Evolutionary conservation across 768 basidiomycete genomes (phyloP), one percentile per base, ranked within the genome.

Genomic region (Lentinula edodes): DNA sequence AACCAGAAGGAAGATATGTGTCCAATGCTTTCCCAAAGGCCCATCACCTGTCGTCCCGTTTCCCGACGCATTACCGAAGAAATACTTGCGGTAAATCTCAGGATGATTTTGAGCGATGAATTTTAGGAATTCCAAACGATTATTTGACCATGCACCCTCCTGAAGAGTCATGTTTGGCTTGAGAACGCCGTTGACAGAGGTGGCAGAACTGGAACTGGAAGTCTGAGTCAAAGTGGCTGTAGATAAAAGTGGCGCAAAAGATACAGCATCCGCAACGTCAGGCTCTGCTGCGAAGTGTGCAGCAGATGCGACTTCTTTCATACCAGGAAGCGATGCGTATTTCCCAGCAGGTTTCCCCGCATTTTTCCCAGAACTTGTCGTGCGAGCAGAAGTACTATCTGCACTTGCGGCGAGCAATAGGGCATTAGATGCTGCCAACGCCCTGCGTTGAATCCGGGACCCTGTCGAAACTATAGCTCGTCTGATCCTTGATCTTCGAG

Each of bases 61-160:
- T n/a, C 58, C 58, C 28, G 28, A 28, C 28, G 28, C 28, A 28
- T 28, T 28, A 28, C 28, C 28, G 28, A 3, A 28, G 20, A 60
- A 51, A 46, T 60, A 60, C 38, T 60, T 60, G 4, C 5, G 7
- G 6, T 20, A 48, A 15, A 51, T 51, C 20, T 60, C 58, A 15
- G 43, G 58, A 48, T 48, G 45, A 13, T 60, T 13, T 3, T 60
- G 15, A 12, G 48, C 15, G 23, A 39, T 46, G 58, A 60, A 60
- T 20, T 10, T 20, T 9, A 60, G 18, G 35, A 50, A 34, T 10
- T 50, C 58, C 18, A 8, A 16, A 8, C 36, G 23, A 16, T 51
- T 32, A 20, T 60, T 60, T 28, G 45, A 35, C 58, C 58, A 60
- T 15, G 58, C 58, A 7, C 58, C 58, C 34, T 43, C 32, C 36